Evolutionary conservation across 139 green algal genomes (phyloP).

Genomic region (Medakamo hakoo): DNA sequence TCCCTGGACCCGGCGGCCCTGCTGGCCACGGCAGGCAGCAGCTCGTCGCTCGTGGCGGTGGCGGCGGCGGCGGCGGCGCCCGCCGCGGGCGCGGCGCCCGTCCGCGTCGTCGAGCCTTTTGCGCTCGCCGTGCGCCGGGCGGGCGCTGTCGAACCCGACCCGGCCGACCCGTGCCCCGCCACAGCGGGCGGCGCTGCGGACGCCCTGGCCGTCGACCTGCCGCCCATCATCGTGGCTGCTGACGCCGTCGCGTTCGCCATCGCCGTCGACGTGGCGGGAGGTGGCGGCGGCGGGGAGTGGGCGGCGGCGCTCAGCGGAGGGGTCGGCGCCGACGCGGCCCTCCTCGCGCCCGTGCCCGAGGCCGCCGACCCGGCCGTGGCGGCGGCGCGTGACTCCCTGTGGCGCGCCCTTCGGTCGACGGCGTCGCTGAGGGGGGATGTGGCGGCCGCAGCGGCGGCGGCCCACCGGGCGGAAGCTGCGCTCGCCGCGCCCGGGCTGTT

Average conservation of each 20-base stretch:
- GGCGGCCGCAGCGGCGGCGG: too few relatives aligned
- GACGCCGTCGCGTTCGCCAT: neutral
- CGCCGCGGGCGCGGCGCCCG: constrained; percentile 26
- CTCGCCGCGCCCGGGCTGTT: too few relatives aligned
- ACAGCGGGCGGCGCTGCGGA: neutral
- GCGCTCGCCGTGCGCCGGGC: constrained; percentile 8
- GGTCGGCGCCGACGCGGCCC: constrained; percentile 7
- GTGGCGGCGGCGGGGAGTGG: too few relatives aligned
- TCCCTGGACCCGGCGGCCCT: neutral
- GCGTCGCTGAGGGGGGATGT: too few relatives aligned
- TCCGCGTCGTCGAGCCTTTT: neutral
- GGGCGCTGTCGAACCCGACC: neutral
- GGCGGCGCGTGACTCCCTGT: too few relatives aligned
- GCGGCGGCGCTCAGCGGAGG: neutral
- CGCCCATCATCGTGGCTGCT: neutral
- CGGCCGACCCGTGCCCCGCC: neutral
- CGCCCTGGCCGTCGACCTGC: neutral
- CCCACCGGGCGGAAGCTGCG: too few relatives aligned
- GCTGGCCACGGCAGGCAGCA: neutral
- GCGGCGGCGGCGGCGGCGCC: constrained; percentile 28
- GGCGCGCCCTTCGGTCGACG: too few relatives aligned
- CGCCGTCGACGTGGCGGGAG: neutral
- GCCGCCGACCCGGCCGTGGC: too few relatives aligned
- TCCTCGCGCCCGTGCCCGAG: neutral
- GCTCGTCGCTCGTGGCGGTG: neutral